Base-by-base conservation (phyloP, 2,329 filamentous ascomycete species). In the Hypoxylon sp. region DNA sequence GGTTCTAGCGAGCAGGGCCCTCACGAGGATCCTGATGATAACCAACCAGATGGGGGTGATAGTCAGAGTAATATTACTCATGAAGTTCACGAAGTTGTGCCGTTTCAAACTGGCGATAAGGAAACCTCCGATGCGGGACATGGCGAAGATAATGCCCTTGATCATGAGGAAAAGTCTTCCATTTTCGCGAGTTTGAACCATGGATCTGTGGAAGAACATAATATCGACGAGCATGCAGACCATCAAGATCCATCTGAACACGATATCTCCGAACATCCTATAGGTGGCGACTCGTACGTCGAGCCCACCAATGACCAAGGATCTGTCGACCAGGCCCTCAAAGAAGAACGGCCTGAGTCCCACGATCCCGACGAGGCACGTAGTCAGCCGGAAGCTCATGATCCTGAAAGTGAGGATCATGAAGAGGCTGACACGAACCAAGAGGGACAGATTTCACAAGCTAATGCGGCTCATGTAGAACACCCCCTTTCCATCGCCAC, bases 401-500 rank as follows among this genome's bases (percentile, higher is more conserved):
- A 54, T 22, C 50, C 61, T 48, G 53, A 48, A 14, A 60, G n/a
- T 10, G 65, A 59, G 57, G 49, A 61, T n/a, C 13, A 58, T 11
- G 55, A 65, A n/a, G 55, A 30, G n/a, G 61, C 40, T 3, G 56
- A 33, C 27, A 20, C 22, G 22, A 33, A 22, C 20, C 27, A 55
- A 27, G 50, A 61, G 30, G 64, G 61, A 8, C 40, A 63, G 13
- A 25, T 1, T 30, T 25, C 60, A 30, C 27, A 40, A 6, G 17
- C 27, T 7, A 31, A 10, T 7, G 46, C 53, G 13, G 13, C 50
- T 5, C 58, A 57, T 40, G 64, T 64, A 44, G 73, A 76, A 37
- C 57, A 74, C 54, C 63, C 68, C 13, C 54, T 73, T 48, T 66
- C 70, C 25, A 60, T 78, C 50, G 72, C 76, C 27, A 65, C 71